Base-by-base conservation (phyloP, 2,329 filamentous ascomycete genomes). In the Aspergillus oerlinghausenensis region DNA sequence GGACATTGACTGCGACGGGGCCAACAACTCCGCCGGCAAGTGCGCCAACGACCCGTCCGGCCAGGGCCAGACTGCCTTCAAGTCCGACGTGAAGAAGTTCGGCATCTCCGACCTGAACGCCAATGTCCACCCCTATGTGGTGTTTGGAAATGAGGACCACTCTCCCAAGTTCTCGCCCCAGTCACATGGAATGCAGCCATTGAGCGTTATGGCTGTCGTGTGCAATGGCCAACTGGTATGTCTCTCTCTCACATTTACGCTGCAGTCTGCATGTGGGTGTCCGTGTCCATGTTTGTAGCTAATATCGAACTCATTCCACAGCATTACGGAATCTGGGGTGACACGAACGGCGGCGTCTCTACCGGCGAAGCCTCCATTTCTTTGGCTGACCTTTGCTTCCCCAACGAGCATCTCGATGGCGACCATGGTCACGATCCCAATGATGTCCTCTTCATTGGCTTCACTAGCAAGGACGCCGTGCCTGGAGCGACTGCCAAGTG, bases 391-490 rank as follows among this genome's bases (percentile, higher is more conserved):
- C 73, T 80, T 19, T 87, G 84, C 67, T 87, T 79, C 65, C 82
- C 82, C 2, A 71, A 74, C 5, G 67, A 73, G 17, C 65, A 66
- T 1, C 73, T 88, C 35, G 82, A 73, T 43, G 85, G 84, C 2
- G 73, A 85, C 66, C 75, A 70, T 54, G 85, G 85, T 1, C 80
- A 87, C 67, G 77, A 77, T 43, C 69, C 74, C 11, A 77, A 83
- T 40, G 84, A 88, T 67, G 82, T 88, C 0, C 69, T 88, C 40
- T 88, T 82, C 67, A 76, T 88, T 49, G 85, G 82, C 0, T 88
- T 88, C 65, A 75, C 75, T 0, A 84, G 84, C 2, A 56, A 69
- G 0, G 78, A 81, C 6, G 84, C 85, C 0, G 81, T 86, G 0
- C 83, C 84, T 0, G 84, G 84, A 1, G 66, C 70, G 2, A 77